Conservation (phyloP, 805 yeast genomes). For the Ogataea degrootiae region DNA sequence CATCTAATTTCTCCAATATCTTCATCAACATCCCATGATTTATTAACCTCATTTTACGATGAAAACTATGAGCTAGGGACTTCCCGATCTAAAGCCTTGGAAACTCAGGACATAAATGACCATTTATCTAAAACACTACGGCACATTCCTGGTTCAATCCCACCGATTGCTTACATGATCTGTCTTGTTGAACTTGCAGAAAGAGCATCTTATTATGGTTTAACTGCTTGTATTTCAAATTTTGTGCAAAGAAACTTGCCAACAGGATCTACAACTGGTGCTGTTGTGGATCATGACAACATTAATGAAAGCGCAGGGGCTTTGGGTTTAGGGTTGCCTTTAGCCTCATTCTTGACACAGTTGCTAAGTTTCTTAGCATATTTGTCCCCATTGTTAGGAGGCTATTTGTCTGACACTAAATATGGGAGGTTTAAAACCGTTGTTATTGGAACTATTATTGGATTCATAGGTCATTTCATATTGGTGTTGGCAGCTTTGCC, state of each 20-base stretch:
- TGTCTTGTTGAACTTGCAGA: conserved; percentile 46
- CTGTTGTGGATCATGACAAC: conserved; percentile 34
- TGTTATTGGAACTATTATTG: conserved; percentile 41
- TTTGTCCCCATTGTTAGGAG: conserved; percentile 46
- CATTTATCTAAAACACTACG: conserved; percentile 4
- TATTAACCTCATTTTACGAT: too few species aligned
- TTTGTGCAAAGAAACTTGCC: conserved; percentile 50
- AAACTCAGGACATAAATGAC: background rate
- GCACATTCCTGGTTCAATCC: conserved; percentile 22
- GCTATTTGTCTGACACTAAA: conserved; percentile 45
- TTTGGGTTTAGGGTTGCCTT: conserved; percentile 39
- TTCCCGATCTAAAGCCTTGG: background rate
- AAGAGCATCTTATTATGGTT: conserved; percentile 50
- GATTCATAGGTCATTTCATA: conserved; percentile 42
- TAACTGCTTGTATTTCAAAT: conserved; percentile 43
- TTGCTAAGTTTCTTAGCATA: conserved; percentile 43
- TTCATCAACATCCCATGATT: too few species aligned
- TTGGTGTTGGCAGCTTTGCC: conserved; percentile 46
- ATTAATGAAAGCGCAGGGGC: conserved; percentile 43
- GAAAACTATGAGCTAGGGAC: too few species aligned
- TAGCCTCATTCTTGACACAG: conserved; percentile 42
- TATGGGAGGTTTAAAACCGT: conserved; percentile 44
- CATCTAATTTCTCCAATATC: too few species aligned
- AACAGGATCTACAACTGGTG: conserved; percentile 33
- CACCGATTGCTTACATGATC: conserved; percentile 20